Conservation (phyloP, 2,329 filamentous ascomycete genomes). For the Ilyonectria destructans region DNA sequence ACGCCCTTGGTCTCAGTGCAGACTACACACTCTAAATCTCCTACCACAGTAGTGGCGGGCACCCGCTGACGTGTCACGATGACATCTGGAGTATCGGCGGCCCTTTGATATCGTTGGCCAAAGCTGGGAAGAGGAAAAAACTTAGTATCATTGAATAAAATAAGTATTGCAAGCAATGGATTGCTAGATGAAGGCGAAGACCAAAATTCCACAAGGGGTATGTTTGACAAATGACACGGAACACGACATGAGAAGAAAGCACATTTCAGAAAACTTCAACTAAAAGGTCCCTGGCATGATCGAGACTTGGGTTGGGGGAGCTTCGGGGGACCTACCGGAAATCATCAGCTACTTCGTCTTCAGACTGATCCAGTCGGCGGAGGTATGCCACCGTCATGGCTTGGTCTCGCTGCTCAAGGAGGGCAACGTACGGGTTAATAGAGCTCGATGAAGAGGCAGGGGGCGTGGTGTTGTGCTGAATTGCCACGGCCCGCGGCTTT, state of each 20-base stretch:
- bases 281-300: constrained; percentile 31
- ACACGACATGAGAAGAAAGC: neutral
- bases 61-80: constrained; percentile 53
- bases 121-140: constrained; percentile 42
- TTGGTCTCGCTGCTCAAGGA: constrained; percentile 52
- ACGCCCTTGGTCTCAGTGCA: constrained; percentile 54
- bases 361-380: constrained; percentile 47
- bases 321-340: constrained; percentile 49
- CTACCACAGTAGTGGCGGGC: constrained; percentile 40
- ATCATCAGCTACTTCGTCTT: constrained; percentile 50
- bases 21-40: constrained; percentile 55
- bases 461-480: neutral
- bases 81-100: constrained; percentile 45
- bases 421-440: constrained; percentile 50
- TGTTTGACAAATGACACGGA: neutral
- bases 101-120: constrained; percentile 55
- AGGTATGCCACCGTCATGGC: constrained; percentile 52
- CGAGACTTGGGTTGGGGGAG: constrained; percentile 18
- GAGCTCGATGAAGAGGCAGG: constrained; percentile 39
- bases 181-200: neutral
- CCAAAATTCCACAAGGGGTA: constrained; percentile 7
- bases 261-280: constrained; percentile 12
- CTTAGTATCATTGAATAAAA: constrained; percentile 30
- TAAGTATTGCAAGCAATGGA: neutral
- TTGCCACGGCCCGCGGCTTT: constrained; percentile 1